phyloP scores from a whole-genome alignment of 495 filamentous ascomycete species.

The Talaromyces liani region DNA sequence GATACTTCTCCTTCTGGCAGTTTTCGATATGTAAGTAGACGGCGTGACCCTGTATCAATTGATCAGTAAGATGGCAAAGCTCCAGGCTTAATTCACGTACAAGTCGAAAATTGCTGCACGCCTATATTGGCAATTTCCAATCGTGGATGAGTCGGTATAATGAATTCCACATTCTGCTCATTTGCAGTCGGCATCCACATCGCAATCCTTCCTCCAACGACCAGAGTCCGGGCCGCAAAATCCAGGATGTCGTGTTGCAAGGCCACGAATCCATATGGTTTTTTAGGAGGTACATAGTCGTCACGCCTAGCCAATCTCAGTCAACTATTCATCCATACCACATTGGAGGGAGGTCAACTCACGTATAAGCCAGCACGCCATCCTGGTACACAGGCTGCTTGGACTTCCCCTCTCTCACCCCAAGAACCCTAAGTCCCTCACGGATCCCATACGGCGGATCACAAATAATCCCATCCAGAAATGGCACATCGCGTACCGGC shows the following conservation, averaged over 20 bases:
- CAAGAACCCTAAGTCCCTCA: slow-evolving; percentile 83
- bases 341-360: slow-evolving; percentile 18
- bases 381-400: slow-evolving; percentile 57
- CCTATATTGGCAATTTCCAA: slow-evolving; percentile 72
- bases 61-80: slow-evolving; percentile 6
- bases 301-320: slow-evolving; percentile 44
- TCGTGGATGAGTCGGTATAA: slow-evolving; percentile 68
- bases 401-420: slow-evolving; percentile 58
- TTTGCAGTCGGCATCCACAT: slow-evolving; percentile 98
- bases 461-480: slow-evolving; percentile 89
- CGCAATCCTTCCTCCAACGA: slow-evolving; percentile 71
- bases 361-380: slow-evolving; percentile 65
- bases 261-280: slow-evolving; percentile 81
- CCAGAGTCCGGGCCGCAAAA: slow-evolving; percentile 70
- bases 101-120: slow-evolving; percentile 82
- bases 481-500: slow-evolving; percentile 50
- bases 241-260: slow-evolving; percentile 84
- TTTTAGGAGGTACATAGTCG: slow-evolving; percentile 82
- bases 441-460: slow-evolving; percentile 97
- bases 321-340: not conserved
- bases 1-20: slow-evolving; percentile 54
- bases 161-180: slow-evolving; percentile 64
- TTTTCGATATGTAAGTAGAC: slow-evolving; percentile 77
- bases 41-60: slow-evolving; percentile 60
- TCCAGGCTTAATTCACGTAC: slow-evolving; percentile 30